Evolutionary conservation across 2,329 filamentous ascomycete species (phyloP).

Genomic region (Westerdykella sp.): DNA sequence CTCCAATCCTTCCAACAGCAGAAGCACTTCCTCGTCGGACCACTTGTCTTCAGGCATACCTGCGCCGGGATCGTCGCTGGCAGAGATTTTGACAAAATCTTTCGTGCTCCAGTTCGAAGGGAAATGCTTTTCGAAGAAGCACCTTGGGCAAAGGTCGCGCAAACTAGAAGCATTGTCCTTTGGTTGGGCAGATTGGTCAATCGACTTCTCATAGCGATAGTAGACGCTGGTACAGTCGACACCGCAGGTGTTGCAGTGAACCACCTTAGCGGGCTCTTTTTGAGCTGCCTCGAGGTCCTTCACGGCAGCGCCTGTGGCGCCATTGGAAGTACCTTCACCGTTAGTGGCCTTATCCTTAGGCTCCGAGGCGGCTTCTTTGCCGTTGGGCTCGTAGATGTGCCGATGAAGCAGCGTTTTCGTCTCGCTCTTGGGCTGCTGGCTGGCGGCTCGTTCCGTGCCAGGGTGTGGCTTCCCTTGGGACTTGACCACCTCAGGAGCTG

Average conservation of each 20-base stretch:
- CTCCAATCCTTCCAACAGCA: conserved; percentile 85
- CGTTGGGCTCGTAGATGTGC: conserved; percentile 90
- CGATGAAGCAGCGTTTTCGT: conserved; percentile 88
- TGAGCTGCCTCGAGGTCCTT: conserved; percentile 57
- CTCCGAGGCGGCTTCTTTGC: conserved; percentile 70
- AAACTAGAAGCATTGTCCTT: conserved; percentile 58
- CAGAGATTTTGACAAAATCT: conserved; percentile 85
- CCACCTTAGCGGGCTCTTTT: conserved; percentile 58
- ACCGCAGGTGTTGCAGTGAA: conserved; percentile 86
- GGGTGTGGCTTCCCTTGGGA: conserved; percentile 56
- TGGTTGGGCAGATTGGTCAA: conserved; percentile 41
- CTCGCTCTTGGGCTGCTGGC: conserved; percentile 67
- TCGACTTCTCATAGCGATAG: conserved; percentile 63
- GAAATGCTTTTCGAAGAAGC: conserved; percentile 77
- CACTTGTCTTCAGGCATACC: conserved; percentile 80
- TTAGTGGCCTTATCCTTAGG: conserved; percentile 54
- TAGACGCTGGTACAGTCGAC: conserved; percentile 75
- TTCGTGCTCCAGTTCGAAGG: conserved; percentile 70
- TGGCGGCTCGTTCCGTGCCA: conserved; percentile 66
- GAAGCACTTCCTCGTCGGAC: conserved; percentile 84
- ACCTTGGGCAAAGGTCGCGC: conserved; percentile 86
- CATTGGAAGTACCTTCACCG: conserved; percentile 64
- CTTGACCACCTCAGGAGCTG: conserved; percentile 64
- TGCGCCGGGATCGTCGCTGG: conserved; percentile 72
- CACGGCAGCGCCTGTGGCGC: conserved; percentile 51